Evolutionary conservation across 2,329 filamentous ascomycete species (phyloP).

Genomic region (Pseudogymnoascus verrucosus): DNA sequence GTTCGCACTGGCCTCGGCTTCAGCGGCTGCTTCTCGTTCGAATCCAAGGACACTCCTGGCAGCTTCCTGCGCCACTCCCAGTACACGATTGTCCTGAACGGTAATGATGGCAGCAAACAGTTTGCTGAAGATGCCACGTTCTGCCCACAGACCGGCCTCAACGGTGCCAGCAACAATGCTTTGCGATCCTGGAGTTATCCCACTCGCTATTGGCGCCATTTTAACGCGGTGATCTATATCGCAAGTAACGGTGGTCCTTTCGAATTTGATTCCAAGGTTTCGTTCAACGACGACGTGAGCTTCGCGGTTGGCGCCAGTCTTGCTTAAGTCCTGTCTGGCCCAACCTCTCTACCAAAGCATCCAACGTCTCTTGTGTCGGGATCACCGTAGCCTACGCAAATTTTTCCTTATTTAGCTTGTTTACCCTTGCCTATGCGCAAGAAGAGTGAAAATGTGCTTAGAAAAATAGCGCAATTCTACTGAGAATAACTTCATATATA

Average conservation of each 20-base stretch:
- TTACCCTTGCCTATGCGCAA: not conserved
- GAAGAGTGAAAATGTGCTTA: not conserved
- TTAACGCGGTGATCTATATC: constrained; percentile 36
- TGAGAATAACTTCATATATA: no score
- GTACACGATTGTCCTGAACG: constrained; percentile 42
- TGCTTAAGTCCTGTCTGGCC: constrained; percentile 27
- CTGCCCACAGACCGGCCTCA: constrained; percentile 46
- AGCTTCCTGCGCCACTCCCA: constrained; percentile 49
- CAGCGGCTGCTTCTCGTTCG: constrained; percentile 51
- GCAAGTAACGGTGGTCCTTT: constrained; percentile 49
- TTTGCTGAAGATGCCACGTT: constrained; percentile 57
- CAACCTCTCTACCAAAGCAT: not conserved
- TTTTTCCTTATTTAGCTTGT: no score
- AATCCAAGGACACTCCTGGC: constrained; percentile 49
- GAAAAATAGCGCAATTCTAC: not conserved
- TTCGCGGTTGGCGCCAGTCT: constrained; percentile 39
- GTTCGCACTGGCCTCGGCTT: constrained; percentile 48
- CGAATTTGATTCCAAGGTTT: constrained; percentile 39
- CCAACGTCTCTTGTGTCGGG: not conserved
- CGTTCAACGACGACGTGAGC: constrained; percentile 48
- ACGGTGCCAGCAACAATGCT: constrained; percentile 40
- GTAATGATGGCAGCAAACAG: constrained; percentile 46
- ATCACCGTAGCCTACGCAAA: no score
- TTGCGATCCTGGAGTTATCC: constrained; percentile 53
- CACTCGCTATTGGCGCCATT: constrained; percentile 51